These are phyloP conservation scores for Fraxinus latifolia DNA, from an alignment of 305 asterid species.

Conservation along the genomic window DNA sequence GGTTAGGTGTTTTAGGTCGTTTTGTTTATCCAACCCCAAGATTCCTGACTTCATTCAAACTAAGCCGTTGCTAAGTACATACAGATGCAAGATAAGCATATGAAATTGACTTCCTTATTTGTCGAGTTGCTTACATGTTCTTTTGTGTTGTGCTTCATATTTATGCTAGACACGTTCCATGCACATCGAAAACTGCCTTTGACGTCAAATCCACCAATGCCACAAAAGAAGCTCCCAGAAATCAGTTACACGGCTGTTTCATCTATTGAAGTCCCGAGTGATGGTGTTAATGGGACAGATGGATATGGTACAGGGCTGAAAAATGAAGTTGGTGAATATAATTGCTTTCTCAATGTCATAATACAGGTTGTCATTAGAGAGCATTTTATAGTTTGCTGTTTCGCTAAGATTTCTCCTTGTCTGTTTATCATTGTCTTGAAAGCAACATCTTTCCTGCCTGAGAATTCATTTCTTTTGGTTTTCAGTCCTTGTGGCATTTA, in stretches of 20 bases:
- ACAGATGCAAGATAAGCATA: neutral
- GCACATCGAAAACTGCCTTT: slow-evolving; percentile 45
- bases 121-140: neutral
- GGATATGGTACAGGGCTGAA: slow-evolving; percentile 75
- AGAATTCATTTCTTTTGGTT: slow-evolving; percentile 21
- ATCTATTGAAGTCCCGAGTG: slow-evolving; percentile 35
- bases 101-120: neutral
- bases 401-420: slow-evolving; percentile 6
- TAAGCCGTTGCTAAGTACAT: neutral
- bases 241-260: slow-evolving; percentile 31
- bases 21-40: slow-evolving; percentile 8
- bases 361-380: slow-evolving; percentile 65
- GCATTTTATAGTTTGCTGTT: slow-evolving; percentile 13
- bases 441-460: slow-evolving; percentile 18
- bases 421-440: slow-evolving; percentile 19
- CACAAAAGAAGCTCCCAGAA: slow-evolving; percentile 33
- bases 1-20: neutral
- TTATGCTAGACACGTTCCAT: slow-evolving; percentile 43
- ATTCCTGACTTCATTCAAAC: slow-evolving; percentile 5
- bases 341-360: slow-evolving; percentile 91
- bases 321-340: slow-evolving; percentile 91
- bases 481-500: slow-evolving; percentile 89
- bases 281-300: slow-evolving; percentile 43
- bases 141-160: slow-evolving; percentile 17
- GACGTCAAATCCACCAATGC: slow-evolving; percentile 30